Evolutionary conservation across 1,284 basidiomycete species (phyloP), one percentile per base, ranked within the genome.

Genomic region (Leccinum subrobustum): DNA sequence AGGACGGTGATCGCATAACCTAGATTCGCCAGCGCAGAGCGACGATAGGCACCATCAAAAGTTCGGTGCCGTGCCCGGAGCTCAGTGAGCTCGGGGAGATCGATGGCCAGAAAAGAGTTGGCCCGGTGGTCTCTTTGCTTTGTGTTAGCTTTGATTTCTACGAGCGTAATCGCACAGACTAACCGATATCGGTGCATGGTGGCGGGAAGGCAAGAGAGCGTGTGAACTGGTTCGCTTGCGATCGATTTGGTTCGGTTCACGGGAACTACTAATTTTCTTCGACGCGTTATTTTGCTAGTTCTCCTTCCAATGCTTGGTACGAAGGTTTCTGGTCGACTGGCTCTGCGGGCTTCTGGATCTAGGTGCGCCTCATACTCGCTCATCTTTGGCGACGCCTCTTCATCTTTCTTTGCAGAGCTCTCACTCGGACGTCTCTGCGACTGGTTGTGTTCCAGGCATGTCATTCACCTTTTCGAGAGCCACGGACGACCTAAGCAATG

Each of bases 11-110:
- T 73, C 5, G 90, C 82, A 68, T 91, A 93, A 1, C 90, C 87
- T 2, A 94, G 79, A 66, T 86, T 85, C 18, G 85, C 84, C 8
- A 95, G 78, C 0, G 91, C 91, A 1, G 87, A 90, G 29, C 92
- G 83, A 33, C 81, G 81, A 70, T 93, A 94, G 25, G 91, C 92
- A 20, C 92, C 91, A 61, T 92, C 82, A 68, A 92, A 93, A 0
- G 91, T 93, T 51, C 92, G 80, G 65, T 91, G 88, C 31, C 89
- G 81, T 1, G 91, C 91, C 20, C 92, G 82, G 23, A 93, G 75
- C 71, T 93, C 91, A 12, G 86, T 83, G 56, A 91, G 81, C 69
- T 91, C 88, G 56, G 81, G 80, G 20, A 85, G 68, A 70, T 91
- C 89, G 18, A 78, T 66, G 1, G 86, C 77, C 23, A 77, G 72